Evolutionary conservation across 805 yeast species (phyloP).

Genomic region (Jamesozyma jinghongensis): DNA sequence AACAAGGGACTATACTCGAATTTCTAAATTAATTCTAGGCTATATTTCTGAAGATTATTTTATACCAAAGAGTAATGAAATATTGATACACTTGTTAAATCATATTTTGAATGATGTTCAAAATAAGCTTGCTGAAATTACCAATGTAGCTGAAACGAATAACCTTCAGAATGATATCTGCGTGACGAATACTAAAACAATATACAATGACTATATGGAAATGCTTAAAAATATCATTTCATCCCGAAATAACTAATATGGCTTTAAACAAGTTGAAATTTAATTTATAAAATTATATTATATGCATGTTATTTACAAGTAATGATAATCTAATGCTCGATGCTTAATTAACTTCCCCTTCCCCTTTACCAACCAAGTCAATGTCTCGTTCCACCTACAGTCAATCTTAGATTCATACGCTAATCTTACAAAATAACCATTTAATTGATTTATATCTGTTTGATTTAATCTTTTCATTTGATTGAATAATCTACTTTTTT

Average conservation of each 20-base stretch:
- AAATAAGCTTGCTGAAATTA: background rate
- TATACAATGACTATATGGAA: slow-evolving; percentile 16
- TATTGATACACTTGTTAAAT: slow-evolving; percentile 1
- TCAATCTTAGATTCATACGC: slow-evolving; percentile 36
- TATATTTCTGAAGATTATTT: slow-evolving; percentile 25
- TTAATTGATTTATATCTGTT: slow-evolving; percentile 60
- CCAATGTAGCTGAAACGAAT: background rate
- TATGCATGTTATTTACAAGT: slow-evolving; percentile 10
- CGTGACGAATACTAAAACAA: slow-evolving; percentile 8
- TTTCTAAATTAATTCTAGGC: slow-evolving; percentile 22
- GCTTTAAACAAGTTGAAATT: too few species aligned
- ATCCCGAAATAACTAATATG: background rate
- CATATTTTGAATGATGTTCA: background rate
- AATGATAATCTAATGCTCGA: slow-evolving; percentile 16
- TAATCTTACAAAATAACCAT: slow-evolving; percentile 51
- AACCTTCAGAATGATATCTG: slow-evolving; percentile 4
- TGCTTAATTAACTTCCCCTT: slow-evolving; percentile 16
- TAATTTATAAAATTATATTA: background rate
- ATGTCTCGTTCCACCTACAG: slow-evolving; percentile 41
- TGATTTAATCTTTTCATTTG: slow-evolving; percentile 25
- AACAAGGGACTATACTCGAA: slow-evolving; percentile 18
- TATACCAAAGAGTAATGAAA: slow-evolving; percentile 7
- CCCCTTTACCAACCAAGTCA: slow-evolving; percentile 38
- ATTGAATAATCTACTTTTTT: slow-evolving; percentile 37
- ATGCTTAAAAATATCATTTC: slow-evolving; percentile 10